A percentile compares a stretch with the other conserved stretches of the same genome.
phyloP scores from a whole-genome alignment of 1,284 basidiomycete genomes.

The Melampsora americana region DNA sequence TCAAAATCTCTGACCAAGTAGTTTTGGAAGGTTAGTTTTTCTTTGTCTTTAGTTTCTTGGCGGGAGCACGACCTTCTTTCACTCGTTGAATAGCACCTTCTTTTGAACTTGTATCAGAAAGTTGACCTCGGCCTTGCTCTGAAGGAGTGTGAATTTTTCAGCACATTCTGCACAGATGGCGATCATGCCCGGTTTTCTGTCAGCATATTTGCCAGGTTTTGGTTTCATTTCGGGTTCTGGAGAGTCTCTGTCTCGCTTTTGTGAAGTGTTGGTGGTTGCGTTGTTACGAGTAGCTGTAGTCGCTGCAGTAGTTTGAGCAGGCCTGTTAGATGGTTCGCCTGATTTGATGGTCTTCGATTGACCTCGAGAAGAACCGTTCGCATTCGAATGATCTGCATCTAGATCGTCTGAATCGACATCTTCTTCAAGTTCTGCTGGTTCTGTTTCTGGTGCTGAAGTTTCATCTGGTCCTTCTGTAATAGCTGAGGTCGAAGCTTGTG shows the following conservation, averaged over 20 bases:
- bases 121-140: slow-evolving; percentile 66
- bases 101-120: slow-evolving; percentile 77
- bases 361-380: background rate
- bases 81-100: slow-evolving; percentile 67
- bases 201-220: slow-evolving; percentile 34
- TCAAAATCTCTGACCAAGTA: slow-evolving; percentile 18
- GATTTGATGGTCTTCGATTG: background rate
- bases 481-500: slow-evolving; percentile 51
- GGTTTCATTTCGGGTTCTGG: slow-evolving; percentile 10
- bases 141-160: slow-evolving; percentile 78
- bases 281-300: slow-evolving; percentile 4
- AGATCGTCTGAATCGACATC: slow-evolving; percentile 31
- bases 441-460: slow-evolving; percentile 46
- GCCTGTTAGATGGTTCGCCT: background rate
- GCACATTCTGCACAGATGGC: slow-evolving; percentile 76
- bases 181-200: slow-evolving; percentile 73
- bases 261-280: background rate
- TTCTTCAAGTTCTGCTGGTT: slow-evolving; percentile 39
- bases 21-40: slow-evolving; percentile 61
- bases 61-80: slow-evolving; percentile 61
- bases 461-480: slow-evolving; percentile 54
- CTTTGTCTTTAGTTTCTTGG: slow-evolving; percentile 64
- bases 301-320: background rate
- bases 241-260: background rate
- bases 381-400: slow-evolving; percentile 4